Evolutionary conservation across 805 yeast species (phyloP), one percentile per base, ranked within the genome.

Genomic region (Clavispora carvajalis): DNA sequence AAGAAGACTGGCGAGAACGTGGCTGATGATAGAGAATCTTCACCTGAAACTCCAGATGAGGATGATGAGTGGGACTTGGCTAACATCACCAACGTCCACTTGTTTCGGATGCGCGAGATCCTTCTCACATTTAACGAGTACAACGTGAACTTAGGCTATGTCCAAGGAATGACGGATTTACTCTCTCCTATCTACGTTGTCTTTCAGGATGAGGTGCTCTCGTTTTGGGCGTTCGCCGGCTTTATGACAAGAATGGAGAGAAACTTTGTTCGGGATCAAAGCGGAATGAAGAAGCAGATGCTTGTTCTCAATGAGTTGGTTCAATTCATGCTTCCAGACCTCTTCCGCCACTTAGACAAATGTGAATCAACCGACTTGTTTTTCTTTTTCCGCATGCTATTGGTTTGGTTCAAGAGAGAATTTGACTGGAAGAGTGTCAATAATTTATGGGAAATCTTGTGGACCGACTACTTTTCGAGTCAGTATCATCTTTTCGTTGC

Each of bases 111-210:
- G 65, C 75, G 87, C 50, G 89, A 85, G 51, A 84, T 93, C 45
- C 69, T 93, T 29, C 71, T 89, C 41, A 86, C 97, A 0, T 91
- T 84, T 55, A 91, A 93, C 59, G 89, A 85, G 60, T 74, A 81
- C 58, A 90, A 93, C 59, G 71, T 68, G 34, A 83, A 88, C 50
- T 63, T 93, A 50, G 99, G 99, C 1, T 93, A 93, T 55, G 96
- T 93, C 15, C 99, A 93, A 65, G 99, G 99, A 2, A 93, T 93
- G 99, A 80, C 93, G 8, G 99, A 93, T 60, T 67, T 93, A 38
- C 66, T 93, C 26, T 84, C 96, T 0, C 97, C 97, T 0, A 62
- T 93, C 3, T 93, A 88, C 58, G 77, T 73, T 39, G 63, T 56
- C 54, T 67, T 51, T 49, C 73, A 74, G 49, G 95, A 90, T 58